These are phyloP conservation scores for Rhodotorula glutinis DNA, from an alignment of 1,284 basidiomycete species.

Conservation along the genomic window DNA sequence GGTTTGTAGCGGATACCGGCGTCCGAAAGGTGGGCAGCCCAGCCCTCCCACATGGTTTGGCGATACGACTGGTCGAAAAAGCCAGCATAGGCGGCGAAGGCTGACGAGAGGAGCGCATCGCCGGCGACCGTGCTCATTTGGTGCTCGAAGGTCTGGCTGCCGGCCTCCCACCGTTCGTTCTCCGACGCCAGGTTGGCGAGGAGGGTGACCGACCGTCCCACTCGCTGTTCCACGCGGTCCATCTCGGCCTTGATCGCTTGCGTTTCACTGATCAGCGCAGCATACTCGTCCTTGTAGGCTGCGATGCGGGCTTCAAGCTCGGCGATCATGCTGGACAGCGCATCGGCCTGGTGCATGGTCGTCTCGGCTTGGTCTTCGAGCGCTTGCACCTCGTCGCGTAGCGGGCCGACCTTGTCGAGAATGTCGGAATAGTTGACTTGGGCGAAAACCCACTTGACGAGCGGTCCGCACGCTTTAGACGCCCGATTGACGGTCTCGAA, in stretches of 20 bases:
- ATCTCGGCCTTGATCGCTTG: constrained; percentile 97
- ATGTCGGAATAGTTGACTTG: constrained; percentile 98
- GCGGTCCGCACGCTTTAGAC: constrained; percentile 93
- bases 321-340: constrained; percentile 86
- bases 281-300: constrained; percentile 96
- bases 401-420: constrained; percentile 92
- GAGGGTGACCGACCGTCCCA: constrained; percentile 93
- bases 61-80: constrained; percentile 99
- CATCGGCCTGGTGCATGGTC: constrained; percentile 85
- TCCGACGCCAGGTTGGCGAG: constrained; percentile 94
- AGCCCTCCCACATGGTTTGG: constrained; percentile 94
- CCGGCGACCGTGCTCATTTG: constrained; percentile 99
- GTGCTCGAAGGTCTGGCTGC: constrained; percentile 91
- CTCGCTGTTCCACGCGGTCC: constrained; percentile 95
- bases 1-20: constrained; percentile 90
- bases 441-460: constrained; percentile 97
- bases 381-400: constrained; percentile 91
- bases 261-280: constrained; percentile 91
- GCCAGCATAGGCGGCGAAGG: constrained; percentile 94
- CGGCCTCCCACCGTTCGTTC: constrained; percentile 87
- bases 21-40: constrained; percentile 81
- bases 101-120: constrained; percentile 91
- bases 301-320: constrained; percentile 92
- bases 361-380: constrained; percentile 87
- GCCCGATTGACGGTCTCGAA: constrained; percentile 95